These are phyloP conservation scores for Corymbia citriodora DNA, from an alignment of 441 rosid genomes.

Conservation along the genomic window DNA sequence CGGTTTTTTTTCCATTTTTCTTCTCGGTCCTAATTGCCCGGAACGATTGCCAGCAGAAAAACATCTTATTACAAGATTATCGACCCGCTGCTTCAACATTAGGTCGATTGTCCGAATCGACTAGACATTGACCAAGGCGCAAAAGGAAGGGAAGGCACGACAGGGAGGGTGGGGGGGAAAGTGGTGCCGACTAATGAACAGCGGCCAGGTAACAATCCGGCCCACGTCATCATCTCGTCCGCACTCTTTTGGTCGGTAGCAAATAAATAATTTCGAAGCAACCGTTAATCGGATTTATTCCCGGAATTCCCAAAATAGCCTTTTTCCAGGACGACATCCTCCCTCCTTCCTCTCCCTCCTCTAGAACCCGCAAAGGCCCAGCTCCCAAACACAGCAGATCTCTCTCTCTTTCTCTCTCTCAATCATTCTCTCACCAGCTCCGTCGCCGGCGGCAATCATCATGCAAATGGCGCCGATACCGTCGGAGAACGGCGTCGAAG, in stretches of 20 bases:
- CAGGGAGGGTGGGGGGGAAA: background rate
- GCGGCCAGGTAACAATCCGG: constrained; percentile 17
- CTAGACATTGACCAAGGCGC: background rate
- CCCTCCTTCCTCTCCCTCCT: background rate
- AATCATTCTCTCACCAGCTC: background rate
- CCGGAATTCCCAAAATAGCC: background rate
- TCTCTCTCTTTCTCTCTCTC: background rate
- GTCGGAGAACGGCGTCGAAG: constrained; percentile 92
- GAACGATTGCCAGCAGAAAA: background rate
- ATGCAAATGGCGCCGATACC: constrained; percentile 73
- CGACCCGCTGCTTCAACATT: background rate
- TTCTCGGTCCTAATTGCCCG: background rate
- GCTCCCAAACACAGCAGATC: background rate
- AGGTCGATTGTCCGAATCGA: background rate
- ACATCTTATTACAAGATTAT: background rate
- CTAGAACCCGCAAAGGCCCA: background rate
- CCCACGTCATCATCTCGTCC: constrained; percentile 26
- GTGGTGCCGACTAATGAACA: background rate
- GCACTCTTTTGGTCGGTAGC: constrained; percentile 21
- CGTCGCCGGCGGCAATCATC: background rate
- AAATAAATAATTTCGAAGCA: background rate
- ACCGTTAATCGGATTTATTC: background rate
- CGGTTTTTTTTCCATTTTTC: background rate
- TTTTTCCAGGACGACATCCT: background rate
- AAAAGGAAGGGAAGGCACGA: background rate